phyloP scores from a whole-genome alignment of 208 protist species.

The Trypanosoma avium region DNA sequence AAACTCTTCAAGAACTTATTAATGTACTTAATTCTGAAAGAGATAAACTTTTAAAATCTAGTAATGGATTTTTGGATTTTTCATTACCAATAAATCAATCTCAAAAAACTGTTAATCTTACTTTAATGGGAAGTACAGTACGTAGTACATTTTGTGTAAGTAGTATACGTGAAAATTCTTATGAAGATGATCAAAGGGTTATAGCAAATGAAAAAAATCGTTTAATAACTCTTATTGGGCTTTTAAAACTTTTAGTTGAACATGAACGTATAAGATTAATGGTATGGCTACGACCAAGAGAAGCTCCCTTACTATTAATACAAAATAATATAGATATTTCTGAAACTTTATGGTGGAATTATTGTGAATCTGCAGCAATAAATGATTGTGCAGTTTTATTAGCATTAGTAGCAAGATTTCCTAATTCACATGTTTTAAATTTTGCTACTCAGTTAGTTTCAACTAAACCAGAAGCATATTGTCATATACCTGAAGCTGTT shows the following conservation, averaged over 20 bases:
- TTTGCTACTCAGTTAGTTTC: constrained; percentile 40
- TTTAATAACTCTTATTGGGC: constrained; percentile 41
- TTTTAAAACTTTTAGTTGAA: constrained; percentile 60
- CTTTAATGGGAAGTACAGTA: constrained; percentile 2
- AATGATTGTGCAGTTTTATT: constrained; percentile 70
- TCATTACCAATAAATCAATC: neutral
- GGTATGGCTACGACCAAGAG: constrained; percentile 71
- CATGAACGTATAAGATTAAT: constrained; percentile 70
- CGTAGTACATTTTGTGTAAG: neutral
- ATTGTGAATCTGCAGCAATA: constrained; percentile 47
- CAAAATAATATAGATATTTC: constrained; percentile 1
- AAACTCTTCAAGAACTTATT: constrained; percentile 53
- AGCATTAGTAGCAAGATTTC: constrained; percentile 65
- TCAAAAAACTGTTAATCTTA: constrained; percentile 2
- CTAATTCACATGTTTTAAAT: constrained; percentile 41
- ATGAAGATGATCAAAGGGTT: constrained; percentile 12
- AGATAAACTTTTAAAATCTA: constrained; percentile 26
- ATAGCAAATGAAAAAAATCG: constrained; percentile 40
- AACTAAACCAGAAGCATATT: constrained; percentile 48
- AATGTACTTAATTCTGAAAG: constrained; percentile 51
- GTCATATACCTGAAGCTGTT: constrained; percentile 55
- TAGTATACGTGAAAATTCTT: neutral
- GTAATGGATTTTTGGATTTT: constrained; percentile 72
- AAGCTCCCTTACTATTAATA: neutral
- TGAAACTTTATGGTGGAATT: constrained; percentile 29